These are phyloP conservation scores for Alternaria triticimaculans DNA, from an alignment of 2,329 filamentous ascomycete species.

Conservation along the genomic window DNA sequence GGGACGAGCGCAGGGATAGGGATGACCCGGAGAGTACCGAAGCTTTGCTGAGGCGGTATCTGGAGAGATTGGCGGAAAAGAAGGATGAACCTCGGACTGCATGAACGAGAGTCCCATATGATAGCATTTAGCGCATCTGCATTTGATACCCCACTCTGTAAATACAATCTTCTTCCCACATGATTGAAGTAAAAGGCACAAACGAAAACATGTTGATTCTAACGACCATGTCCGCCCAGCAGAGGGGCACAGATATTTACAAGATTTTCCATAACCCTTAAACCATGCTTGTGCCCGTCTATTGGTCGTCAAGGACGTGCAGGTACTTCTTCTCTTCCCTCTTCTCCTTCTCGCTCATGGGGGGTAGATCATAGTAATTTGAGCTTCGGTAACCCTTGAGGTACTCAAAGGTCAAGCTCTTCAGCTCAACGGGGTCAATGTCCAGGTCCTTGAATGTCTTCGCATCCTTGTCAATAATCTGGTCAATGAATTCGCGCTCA, in stretches of 20 bases:
- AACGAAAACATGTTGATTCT: conserved; percentile 30
- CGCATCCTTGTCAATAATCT: conserved; percentile 84
- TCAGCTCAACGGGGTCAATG: conserved; percentile 87
- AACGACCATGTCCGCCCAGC: conserved; percentile 22
- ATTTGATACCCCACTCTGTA: conserved; percentile 33
- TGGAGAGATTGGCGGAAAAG: conserved; percentile 29
- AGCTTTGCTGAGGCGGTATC: conserved; percentile 47
- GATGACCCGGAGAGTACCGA: conserved; percentile 53
- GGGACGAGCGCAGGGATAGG: conserved; percentile 63
- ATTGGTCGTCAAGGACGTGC: conserved; percentile 69
- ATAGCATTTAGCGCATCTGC: conserved; percentile 7
- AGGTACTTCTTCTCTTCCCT: conserved; percentile 95
- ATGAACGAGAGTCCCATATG: background rate
- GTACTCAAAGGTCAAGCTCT: conserved; percentile 90
- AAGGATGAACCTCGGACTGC: background rate
- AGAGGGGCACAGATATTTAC: conserved; percentile 37
- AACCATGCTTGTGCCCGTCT: conserved; percentile 14
- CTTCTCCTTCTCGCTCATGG: conserved; percentile 93
- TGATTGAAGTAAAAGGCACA: conserved; percentile 15
- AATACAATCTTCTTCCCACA: background rate
- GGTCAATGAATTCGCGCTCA: conserved; percentile 91
- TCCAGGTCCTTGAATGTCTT: conserved; percentile 96
- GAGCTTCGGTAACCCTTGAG: conserved; percentile 90
- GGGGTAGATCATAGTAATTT: conserved; percentile 89
- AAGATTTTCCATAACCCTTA: conserved; percentile 19